phyloP scores from a whole-genome alignment of 371 early-diverging fungal genomes.

The Mucor ambiguus region DNA sequence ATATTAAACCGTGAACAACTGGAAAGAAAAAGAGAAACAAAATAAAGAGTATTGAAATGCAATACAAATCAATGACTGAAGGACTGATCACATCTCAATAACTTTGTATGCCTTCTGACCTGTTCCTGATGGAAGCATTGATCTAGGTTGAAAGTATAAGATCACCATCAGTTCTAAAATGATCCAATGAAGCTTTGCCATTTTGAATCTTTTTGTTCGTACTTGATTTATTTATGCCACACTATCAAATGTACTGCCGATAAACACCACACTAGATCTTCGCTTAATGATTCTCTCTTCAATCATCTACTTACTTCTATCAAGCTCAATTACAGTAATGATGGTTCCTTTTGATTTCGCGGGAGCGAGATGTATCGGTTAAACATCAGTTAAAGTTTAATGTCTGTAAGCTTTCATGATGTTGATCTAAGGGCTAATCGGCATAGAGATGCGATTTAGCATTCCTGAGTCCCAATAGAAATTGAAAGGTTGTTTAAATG shows the following conservation, averaged over 20 bases:
- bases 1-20: too few species aligned
- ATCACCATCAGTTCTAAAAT: not conserved
- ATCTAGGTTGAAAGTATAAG: not conserved
- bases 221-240: not conserved
- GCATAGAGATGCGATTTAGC: not conserved
- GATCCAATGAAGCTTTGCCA: not conserved
- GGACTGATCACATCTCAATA: not conserved
- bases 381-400: not conserved
- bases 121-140: not conserved
- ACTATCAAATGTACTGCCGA: not conserved
- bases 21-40: not conserved
- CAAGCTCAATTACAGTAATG: too few species aligned
- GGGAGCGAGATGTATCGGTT: not conserved
- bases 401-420: not conserved
- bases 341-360: not conserved
- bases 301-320: not conserved
- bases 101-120: not conserved
- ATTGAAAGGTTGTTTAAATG: not conserved
- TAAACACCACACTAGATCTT: not conserved
- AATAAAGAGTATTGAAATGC: not conserved
- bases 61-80: not conserved
- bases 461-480: conserved; percentile 3
- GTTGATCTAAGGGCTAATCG: conserved; percentile 2
- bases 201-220: not conserved
- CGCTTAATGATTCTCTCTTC: not conserved